These are phyloP conservation scores for Aspergillus novofumigatus DNA, from an alignment of 2,329 filamentous ascomycete genomes.

Conservation along the genomic window DNA sequence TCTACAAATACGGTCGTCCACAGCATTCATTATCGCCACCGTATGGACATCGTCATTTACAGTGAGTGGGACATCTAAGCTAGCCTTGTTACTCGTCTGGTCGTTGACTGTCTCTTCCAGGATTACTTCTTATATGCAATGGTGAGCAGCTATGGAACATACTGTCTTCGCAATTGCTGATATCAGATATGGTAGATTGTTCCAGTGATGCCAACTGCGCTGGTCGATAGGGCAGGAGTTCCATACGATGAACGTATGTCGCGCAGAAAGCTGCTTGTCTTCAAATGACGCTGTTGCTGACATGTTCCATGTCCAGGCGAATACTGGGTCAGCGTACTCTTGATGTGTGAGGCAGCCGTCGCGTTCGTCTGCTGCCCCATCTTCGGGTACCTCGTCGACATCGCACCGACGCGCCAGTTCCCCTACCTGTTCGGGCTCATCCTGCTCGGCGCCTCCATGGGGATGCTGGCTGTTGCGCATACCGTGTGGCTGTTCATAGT, in stretches of 20 bases:
- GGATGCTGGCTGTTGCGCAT: slow-evolving; percentile 51
- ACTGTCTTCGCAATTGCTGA: neutral
- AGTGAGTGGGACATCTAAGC: slow-evolving; percentile 10
- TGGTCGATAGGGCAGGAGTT: slow-evolving; percentile 21
- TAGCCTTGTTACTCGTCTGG: neutral
- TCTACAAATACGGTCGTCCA: slow-evolving; percentile 54
- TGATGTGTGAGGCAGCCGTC: slow-evolving; percentile 26
- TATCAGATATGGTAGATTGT: slow-evolving; percentile 20
- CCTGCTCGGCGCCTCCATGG: slow-evolving; percentile 51
- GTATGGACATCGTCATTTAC: slow-evolving; percentile 40
- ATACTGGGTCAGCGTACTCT: slow-evolving; percentile 27
- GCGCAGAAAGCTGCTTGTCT: neutral
- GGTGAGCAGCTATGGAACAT: slow-evolving; percentile 13
- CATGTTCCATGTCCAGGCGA: slow-evolving; percentile 14
- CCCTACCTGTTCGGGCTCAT: slow-evolving; percentile 57
- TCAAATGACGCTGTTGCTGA: neutral
- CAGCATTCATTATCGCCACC: slow-evolving; percentile 55
- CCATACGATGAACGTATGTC: slow-evolving; percentile 23
- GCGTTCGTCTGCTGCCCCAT: slow-evolving; percentile 25
- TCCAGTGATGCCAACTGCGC: slow-evolving; percentile 27
- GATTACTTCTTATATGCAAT: slow-evolving; percentile 29
- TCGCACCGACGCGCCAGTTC: slow-evolving; percentile 43
- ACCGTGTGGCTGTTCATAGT: slow-evolving; percentile 47
- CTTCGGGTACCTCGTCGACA: slow-evolving; percentile 27
- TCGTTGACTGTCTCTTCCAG: slow-evolving; percentile 6